Evolutionary conservation across 148 eudicot genomes (phyloP).

Genomic region (Fallopia convolvulus): DNA sequence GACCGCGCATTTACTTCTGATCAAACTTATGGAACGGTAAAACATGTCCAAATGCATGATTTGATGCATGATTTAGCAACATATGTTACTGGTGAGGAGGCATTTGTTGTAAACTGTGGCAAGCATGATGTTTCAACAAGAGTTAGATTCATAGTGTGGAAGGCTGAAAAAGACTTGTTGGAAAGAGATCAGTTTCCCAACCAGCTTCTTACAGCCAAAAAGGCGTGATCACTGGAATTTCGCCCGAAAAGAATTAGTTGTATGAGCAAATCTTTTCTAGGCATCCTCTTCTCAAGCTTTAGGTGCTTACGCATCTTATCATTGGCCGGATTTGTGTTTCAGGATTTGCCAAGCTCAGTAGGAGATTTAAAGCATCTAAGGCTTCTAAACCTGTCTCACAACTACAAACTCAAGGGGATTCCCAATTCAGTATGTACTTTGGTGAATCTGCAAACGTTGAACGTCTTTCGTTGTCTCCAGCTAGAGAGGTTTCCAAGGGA

Average conservation of each 20-base stretch:
- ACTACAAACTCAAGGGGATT: not conserved
- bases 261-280: not conserved
- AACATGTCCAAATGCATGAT: not conserved
- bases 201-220: not conserved
- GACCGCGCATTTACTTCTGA: not conserved
- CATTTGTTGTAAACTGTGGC: not conserved
- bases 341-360: constrained; percentile 6
- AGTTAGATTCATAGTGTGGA: not conserved
- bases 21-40: not conserved
- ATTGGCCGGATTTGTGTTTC: not conserved
- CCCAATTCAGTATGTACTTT: constrained; percentile 14
- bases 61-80: not conserved
- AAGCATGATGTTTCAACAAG: not conserved
- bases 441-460: constrained; percentile 17
- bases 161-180: not conserved
- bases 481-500: constrained; percentile 14
- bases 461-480: not conserved
- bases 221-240: not conserved
- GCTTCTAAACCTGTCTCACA: constrained; percentile 10
- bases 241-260: too few relatives aligned
- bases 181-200: not conserved
- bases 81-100: not conserved
- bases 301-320: constrained; percentile 12
- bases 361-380: constrained; percentile 20
- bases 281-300: not conserved